Base-by-base conservation (phyloP, 306 rosid species). In the Erythrophleum fordii region DNA sequence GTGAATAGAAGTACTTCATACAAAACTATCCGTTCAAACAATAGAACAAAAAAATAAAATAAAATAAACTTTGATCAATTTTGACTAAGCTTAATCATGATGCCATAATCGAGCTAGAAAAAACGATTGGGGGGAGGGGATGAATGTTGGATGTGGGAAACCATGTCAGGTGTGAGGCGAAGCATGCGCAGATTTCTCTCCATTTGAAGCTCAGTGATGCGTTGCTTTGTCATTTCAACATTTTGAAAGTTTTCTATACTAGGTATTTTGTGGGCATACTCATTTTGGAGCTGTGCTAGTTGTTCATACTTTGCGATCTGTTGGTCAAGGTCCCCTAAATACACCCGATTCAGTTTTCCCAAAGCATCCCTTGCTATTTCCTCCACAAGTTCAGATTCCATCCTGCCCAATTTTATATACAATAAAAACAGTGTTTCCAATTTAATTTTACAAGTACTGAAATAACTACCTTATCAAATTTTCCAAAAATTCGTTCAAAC, bases 161-260 rank as follows among this genome's bases (percentile, higher is more conserved):
- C 79, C 87, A 80, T 17, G 5, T 84, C 77, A 18, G 87, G 80
- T 18, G 87, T 26, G 60, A 84, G 64, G 3, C 82, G 87, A 84
- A 84, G 85, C 80, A 72, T 26, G n/a, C 82, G 72, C 0, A 76
- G 0, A 16, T 51, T 68, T 49, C 72, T 81, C 58, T 85, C 88
- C 88, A 73, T 77, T 68, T 81, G 67, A 52, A 73, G 75, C 60
- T 74, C 34, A 0, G 0, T 48, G 48, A 85, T 37, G 22, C 78
- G 81, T 77, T 8, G 83, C 65, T 0, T 14, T 1, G 29, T 42
- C 41, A 9, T 51, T 60, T 6, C 0, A n/a, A n/a, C n/a, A n/a
- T n/a, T 0, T 39, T 41, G 1, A 31, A n/a, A n/a, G n/a, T 77
- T 59, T 4, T 67, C 62, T 0, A 0, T 0, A 6, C 3, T 3